Conservation (phyloP, 2,329 filamentous ascomycete species). For the Pseudocercospora cruenta region DNA sequence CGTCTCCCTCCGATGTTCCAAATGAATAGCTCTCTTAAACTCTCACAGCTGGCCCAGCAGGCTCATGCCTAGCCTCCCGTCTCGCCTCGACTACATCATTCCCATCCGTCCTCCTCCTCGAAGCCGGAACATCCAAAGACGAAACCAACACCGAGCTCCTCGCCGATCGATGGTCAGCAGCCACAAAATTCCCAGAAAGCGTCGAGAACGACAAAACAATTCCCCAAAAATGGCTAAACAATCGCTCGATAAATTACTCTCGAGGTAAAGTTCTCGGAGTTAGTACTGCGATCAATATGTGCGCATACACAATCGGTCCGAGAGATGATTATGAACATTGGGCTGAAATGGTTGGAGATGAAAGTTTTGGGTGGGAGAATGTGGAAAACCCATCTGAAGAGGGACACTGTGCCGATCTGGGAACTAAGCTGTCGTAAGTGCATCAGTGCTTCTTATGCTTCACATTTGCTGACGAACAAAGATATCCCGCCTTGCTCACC, state of each 20-base stretch:
- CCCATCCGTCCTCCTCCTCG: slow-evolving; percentile 62
- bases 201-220: slow-evolving; percentile 55
- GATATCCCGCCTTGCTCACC: no score
- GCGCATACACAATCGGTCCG: slow-evolving; percentile 58
- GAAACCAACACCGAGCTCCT: slow-evolving; percentile 55
- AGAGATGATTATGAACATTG: slow-evolving; percentile 66
- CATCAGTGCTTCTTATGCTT: no score
- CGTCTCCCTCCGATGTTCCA: no score
- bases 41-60: slow-evolving; percentile 60
- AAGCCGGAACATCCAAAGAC: slow-evolving; percentile 55
- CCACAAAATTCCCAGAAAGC: slow-evolving; percentile 34
- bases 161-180: slow-evolving; percentile 23
- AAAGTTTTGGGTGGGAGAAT: slow-evolving; percentile 59
- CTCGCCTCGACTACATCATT: slow-evolving; percentile 53
- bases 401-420: not conserved
- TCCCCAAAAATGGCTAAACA: slow-evolving; percentile 44
- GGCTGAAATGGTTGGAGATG: slow-evolving; percentile 60
- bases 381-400: slow-evolving; percentile 36
- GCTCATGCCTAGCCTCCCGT: slow-evolving; percentile 58
- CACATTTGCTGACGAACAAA: no score
- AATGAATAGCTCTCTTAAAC: no score
- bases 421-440: not conserved
- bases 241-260: slow-evolving; percentile 41
- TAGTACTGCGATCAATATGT: slow-evolving; percentile 49
- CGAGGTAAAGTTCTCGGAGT: slow-evolving; percentile 54